phyloP scores from a whole-genome alignment of 345 rosid genomes.

The Linum usitatissimum region DNA sequence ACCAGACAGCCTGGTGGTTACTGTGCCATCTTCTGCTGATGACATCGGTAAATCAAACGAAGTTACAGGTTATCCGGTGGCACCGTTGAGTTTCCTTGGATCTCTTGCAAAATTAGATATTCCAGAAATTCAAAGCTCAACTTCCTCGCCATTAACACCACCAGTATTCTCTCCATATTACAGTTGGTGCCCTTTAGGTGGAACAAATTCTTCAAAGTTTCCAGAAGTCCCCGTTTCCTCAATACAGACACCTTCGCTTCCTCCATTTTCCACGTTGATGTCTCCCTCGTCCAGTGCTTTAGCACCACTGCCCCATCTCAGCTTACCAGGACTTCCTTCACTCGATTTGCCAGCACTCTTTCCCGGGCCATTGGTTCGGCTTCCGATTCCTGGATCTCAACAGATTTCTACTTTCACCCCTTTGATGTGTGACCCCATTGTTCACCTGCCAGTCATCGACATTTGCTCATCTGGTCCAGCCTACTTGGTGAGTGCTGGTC shows the following conservation, averaged over 20 bases:
- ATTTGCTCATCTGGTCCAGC: slow-evolving; percentile 93
- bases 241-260: slow-evolving; percentile 42
- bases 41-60: slow-evolving; percentile 20
- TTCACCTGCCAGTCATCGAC: slow-evolving; percentile 81
- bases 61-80: slow-evolving; percentile 15
- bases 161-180: slow-evolving; percentile 72
- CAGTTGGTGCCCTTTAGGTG: slow-evolving; percentile 78
- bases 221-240: slow-evolving; percentile 32
- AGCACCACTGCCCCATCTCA: slow-evolving; percentile 38
- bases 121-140: slow-evolving; percentile 24
- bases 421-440: slow-evolving; percentile 83
- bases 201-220: slow-evolving; percentile 30
- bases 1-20: slow-evolving; percentile 27
- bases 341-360: slow-evolving; percentile 36
- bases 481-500: slow-evolving; percentile 82
- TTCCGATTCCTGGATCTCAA: slow-evolving; percentile 48
- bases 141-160: slow-evolving; percentile 26
- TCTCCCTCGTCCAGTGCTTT: slow-evolving; percentile 47
- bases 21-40: slow-evolving; percentile 25
- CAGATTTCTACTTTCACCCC: slow-evolving; percentile 73
- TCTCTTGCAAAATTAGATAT: slow-evolving; percentile 28
- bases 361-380: slow-evolving; percentile 49
- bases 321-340: slow-evolving; percentile 29
- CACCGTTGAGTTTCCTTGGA: slow-evolving; percentile 29
- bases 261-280: slow-evolving; percentile 55